Percentiles rank a stretch among this genome's conserved stretches.
These are phyloP conservation scores for Xylariomycetidae sp. DNA, from an alignment of 2,329 filamentous ascomycete genomes.

Conservation along the genomic window DNA sequence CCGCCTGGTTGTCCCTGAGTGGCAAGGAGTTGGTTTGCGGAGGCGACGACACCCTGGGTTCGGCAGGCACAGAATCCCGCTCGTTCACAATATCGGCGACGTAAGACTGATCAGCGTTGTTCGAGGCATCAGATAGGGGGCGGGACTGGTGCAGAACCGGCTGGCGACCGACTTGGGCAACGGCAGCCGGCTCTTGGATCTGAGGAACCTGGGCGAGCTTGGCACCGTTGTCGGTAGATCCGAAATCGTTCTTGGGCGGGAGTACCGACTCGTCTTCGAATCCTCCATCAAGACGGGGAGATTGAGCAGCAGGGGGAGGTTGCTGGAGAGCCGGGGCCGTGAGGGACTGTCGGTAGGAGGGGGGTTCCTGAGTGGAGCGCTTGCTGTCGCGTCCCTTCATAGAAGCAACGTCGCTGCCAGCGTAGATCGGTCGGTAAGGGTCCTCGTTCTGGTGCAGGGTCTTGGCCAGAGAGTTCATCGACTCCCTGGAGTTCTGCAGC, in stretches of 20 bases:
- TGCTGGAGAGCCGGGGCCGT: conserved; percentile 30
- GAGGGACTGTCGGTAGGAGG: conserved; percentile 29
- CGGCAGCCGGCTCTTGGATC: conserved; percentile 32
- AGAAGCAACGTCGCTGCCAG: conserved; percentile 50
- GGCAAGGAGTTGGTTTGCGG: too few relatives aligned
- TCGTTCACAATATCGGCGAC: conserved; percentile 13
- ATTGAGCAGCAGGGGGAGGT: conserved; percentile 20
- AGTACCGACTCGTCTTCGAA: conserved; percentile 7
- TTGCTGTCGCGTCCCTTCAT: conserved; percentile 30
- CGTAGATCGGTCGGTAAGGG: conserved; percentile 69
- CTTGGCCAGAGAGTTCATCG: conserved; percentile 76
- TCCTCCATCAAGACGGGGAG: conserved; percentile 8
- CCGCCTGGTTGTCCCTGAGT: too few relatives aligned
- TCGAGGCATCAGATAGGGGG: conserved; percentile 18
- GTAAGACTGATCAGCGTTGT: conserved; percentile 12
- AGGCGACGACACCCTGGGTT: too few relatives aligned
- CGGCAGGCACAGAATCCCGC: conserved; percentile 15
- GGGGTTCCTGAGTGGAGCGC: conserved; percentile 30
- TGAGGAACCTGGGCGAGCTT: conserved; percentile 24
- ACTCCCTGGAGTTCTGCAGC: conserved; percentile 73
- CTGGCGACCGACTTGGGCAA: conserved; percentile 21
- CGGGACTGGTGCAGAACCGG: conserved; percentile 14
- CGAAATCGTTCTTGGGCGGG: conserved; percentile 26
- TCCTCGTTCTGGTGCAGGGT: conserved; percentile 71
- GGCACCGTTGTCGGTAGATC: conserved; percentile 29